Base-by-base conservation (phyloP, 495 filamentous ascomycete genomes). In the Aspergillus campestris region DNA sequence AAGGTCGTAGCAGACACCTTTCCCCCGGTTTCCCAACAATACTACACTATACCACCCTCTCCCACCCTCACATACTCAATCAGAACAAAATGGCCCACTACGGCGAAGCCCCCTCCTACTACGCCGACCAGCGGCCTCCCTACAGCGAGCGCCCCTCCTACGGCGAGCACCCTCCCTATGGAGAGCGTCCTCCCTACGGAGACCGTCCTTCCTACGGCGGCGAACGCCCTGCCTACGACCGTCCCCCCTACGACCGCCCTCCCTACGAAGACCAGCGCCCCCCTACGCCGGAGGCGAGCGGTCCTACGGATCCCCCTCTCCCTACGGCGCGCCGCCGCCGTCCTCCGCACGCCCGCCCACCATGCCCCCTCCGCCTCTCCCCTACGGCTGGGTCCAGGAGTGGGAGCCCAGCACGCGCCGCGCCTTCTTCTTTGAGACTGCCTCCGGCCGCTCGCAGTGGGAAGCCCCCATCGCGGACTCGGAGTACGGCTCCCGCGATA, bases 361-460 rank as follows among this genome's bases (percentile, higher is more conserved):
- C 7, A 47, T 51, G 31, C 64, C 66, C 18, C 67, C 66, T 34
- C 76, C 77, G 7, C 73, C 75, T 12, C 66, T 81, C 15, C 78
- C 80, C 1, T 42, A 59, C 0, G 81, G 79, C 48, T 84, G 82
- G 82, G 53, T 63, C 38, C 71, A 79, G 13, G 70, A 69, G 46
- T 84, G 74, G 73, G 80, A 84, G 44, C 66, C 71, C 34, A 65
- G 62, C 34, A 57, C 64, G 35, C 73, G 79, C 42, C 76, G 76
- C 43, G 83, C 75, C 58, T 80, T 76, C 64, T 84, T 74, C 53
- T 65, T 77, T 34, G 77, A 83, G 45, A 63, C 76, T 34, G 58
- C 73, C 31, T 81, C 74, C 8, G 79, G 78, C 32, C 74, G 74
- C 43, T 66, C 77, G 1, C 77, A 80, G 49, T 86, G 78, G 76